phyloP scores from a whole-genome alignment of 2,329 filamentous ascomycete genomes.

The Hypoxylon rubiginosum region DNA sequence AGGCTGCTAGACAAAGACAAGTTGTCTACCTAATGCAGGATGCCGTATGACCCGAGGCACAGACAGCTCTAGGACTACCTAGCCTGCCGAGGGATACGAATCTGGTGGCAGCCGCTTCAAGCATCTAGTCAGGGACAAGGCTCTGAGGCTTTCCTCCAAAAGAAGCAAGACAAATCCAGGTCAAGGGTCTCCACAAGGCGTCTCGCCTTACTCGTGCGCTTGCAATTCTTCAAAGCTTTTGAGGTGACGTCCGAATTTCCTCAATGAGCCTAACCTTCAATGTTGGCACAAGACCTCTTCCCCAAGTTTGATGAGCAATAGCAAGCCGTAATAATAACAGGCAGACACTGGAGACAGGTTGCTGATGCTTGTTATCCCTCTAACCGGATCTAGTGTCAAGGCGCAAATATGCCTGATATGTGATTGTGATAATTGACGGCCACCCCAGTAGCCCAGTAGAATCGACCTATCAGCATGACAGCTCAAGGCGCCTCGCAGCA shows the following conservation, averaged over 20 bases:
- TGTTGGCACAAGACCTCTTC: conserved; percentile 28
- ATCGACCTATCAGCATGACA: conserved; percentile 48
- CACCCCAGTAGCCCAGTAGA: conserved; percentile 31
- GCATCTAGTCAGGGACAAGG: conserved; percentile 30
- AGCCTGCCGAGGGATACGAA: conserved; percentile 24
- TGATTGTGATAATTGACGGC: conserved; percentile 24
- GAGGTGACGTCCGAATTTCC: conserved; percentile 25
- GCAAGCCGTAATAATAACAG: conserved; percentile 9
- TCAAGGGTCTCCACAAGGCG: conserved; percentile 36
- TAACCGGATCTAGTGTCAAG: conserved; percentile 23
- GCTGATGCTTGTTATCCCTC: conserved; percentile 27
- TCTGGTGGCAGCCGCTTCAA: conserved; percentile 20
- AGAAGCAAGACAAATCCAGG: conserved; percentile 24
- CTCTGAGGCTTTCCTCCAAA: conserved; percentile 1
- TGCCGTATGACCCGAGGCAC: conserved; percentile 37
- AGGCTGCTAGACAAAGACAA: conserved; percentile 34
- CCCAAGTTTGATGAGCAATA: conserved; percentile 8
- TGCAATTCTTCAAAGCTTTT: conserved; percentile 16
- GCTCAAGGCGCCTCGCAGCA: conserved; percentile 32
- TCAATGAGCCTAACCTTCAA: conserved; percentile 14
- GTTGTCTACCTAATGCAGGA: conserved; percentile 31
- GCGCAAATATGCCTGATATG: conserved; percentile 20
- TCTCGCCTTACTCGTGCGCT: conserved; percentile 32
- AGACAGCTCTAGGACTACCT: conserved; percentile 15
- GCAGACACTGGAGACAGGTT: too few relatives aligned